phyloP scores from a whole-genome alignment of 371 early-diverging fungal genomes.

The Actinomucor elegans region DNA sequence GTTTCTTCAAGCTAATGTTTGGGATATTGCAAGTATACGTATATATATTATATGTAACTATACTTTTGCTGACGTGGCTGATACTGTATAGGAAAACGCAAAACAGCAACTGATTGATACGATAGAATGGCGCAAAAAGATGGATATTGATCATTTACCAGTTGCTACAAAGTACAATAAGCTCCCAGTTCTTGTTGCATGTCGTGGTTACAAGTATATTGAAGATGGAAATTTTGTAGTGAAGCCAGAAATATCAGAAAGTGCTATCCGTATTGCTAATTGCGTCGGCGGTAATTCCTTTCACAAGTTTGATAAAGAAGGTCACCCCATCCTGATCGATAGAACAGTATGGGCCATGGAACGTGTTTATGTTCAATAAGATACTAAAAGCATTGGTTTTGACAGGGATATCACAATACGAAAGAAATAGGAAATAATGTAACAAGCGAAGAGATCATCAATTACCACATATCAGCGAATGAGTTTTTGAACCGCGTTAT shows the following conservation, averaged over 20 bases:
- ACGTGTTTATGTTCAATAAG: too few species aligned
- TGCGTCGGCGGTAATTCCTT: slow-evolving; percentile 78
- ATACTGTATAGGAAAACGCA: slow-evolving; percentile 52
- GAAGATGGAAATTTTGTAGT: slow-evolving; percentile 66
- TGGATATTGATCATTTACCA: slow-evolving; percentile 66
- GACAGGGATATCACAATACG: slow-evolving; percentile 72
- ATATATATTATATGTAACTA: background rate
- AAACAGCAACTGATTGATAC: slow-evolving; percentile 65
- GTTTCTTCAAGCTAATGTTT: slow-evolving; percentile 26
- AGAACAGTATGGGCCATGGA: slow-evolving; percentile 72
- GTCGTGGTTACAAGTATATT: slow-evolving; percentile 65
- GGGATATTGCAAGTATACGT: slow-evolving; percentile 14
- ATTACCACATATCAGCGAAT: slow-evolving; percentile 70
- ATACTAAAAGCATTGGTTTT: too few species aligned
- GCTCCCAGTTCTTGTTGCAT: slow-evolving; percentile 62
- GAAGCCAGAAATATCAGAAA: slow-evolving; percentile 62
- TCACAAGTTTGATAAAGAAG: slow-evolving; percentile 81
- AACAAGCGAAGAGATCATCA: slow-evolving; percentile 57
- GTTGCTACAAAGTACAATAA: slow-evolving; percentile 62
- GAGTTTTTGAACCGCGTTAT: slow-evolving; percentile 72
- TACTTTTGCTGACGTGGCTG: background rate
- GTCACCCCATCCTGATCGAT: slow-evolving; percentile 78
- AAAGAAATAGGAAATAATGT: slow-evolving; percentile 66
- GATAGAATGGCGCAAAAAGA: slow-evolving; percentile 65
- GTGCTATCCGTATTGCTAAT: slow-evolving; percentile 54